These are phyloP conservation scores for Botrytis fabae DNA, from an alignment of 2,329 filamentous ascomycete genomes.

Conservation along the genomic window DNA sequence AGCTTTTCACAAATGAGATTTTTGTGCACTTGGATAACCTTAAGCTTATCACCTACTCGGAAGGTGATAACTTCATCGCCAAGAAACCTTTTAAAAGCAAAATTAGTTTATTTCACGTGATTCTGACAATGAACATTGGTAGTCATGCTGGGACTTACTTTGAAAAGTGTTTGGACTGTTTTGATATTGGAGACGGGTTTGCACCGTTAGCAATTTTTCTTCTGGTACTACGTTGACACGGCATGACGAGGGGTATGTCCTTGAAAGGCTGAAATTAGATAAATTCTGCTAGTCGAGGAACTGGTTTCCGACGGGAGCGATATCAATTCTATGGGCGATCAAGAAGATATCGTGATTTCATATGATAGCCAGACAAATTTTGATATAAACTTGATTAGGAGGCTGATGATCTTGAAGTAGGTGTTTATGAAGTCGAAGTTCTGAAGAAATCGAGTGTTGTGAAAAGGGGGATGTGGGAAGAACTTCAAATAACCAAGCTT, in stretches of 20 bases:
- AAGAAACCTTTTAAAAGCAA: background rate
- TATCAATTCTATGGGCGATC: background rate
- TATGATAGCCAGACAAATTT: too few relatives aligned
- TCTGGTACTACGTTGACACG: background rate
- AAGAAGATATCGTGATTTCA: background rate
- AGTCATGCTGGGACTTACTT: background rate
- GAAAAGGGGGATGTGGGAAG: background rate
- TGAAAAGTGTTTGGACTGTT: background rate
- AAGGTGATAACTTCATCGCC: background rate
- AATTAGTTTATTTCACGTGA: background rate
- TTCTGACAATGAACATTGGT: background rate
- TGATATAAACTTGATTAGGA: background rate
- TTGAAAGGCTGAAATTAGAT: too few relatives aligned
- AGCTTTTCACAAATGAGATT: slow-evolving; percentile 23
- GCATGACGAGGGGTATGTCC: background rate
- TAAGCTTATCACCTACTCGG: background rate
- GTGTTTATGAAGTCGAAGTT: background rate
- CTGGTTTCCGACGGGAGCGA: background rate
- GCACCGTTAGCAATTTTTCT: background rate
- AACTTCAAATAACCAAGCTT: background rate
- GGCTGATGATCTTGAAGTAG: background rate
- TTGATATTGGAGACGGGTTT: background rate
- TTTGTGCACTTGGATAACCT: slow-evolving; percentile 18
- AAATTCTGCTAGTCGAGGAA: background rate
- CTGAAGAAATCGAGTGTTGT: background rate